Percentiles rank a stretch among this genome's conserved stretches.
Conservation (phyloP, 257 asterid species). For the Gynochthodes officinalis region DNA sequence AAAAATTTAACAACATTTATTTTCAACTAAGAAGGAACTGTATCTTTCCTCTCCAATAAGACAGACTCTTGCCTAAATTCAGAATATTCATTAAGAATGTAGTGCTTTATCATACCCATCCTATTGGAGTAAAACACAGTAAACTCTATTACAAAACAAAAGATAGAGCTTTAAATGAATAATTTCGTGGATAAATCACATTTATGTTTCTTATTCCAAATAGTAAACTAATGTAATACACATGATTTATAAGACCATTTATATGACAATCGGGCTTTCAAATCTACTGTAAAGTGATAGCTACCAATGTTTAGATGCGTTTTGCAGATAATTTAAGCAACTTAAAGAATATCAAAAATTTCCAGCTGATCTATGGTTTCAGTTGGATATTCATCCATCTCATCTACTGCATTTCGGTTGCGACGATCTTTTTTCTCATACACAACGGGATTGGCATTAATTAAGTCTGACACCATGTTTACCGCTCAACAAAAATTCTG, state of each 20-base stretch:
- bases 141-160: background rate
- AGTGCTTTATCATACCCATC: background rate
- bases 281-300: background rate
- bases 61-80: background rate
- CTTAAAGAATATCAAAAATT: too few species aligned
- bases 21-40: background rate
- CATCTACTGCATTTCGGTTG: too few species aligned
- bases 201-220: background rate
- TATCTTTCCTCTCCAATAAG: background rate
- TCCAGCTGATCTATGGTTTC: too few species aligned
- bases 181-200: background rate
- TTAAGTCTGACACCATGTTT: too few species aligned
- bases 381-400: too few species aligned
- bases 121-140: background rate
- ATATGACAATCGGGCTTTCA: background rate
- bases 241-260: background rate
- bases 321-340: conserved; percentile 4
- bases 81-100: background rate
- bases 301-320: background rate
- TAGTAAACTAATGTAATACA: background rate
- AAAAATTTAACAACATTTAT: background rate
- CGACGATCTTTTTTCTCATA: too few species aligned
- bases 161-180: background rate
- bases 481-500: too few species aligned
- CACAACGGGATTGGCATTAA: too few species aligned